Percentiles rank a stretch among this genome's conserved stretches.
These are phyloP conservation scores for Talaromyces trachyspermus DNA, from an alignment of 495 filamentous ascomycete species.

Conservation along the genomic window DNA sequence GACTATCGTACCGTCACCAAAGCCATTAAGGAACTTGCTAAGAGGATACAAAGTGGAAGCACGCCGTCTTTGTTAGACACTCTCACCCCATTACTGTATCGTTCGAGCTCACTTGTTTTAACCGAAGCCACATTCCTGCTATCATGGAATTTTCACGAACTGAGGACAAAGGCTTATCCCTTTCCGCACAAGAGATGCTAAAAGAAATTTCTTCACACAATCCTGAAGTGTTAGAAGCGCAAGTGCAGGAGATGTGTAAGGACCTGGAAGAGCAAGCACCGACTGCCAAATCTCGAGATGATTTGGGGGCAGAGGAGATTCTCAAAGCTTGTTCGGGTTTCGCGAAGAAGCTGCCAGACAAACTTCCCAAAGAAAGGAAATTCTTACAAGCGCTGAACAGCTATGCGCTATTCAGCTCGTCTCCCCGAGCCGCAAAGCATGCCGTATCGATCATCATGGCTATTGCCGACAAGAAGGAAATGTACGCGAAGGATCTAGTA, in stretches of 20 bases:
- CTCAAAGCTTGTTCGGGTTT: slow-evolving; percentile 90
- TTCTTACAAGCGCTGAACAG: slow-evolving; percentile 72
- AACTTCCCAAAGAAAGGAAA: slow-evolving; percentile 78
- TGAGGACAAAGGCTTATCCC: slow-evolving; percentile 68
- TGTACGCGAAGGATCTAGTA: slow-evolving; percentile 78
- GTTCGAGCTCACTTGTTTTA: slow-evolving; percentile 80
- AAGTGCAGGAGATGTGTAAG: slow-evolving; percentile 87
- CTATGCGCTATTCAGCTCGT: slow-evolving; percentile 74
- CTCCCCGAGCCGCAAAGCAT: slow-evolving; percentile 81
- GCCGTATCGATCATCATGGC: slow-evolving; percentile 85
- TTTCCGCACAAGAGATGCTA: slow-evolving; percentile 79
- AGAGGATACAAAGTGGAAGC: slow-evolving; percentile 64
- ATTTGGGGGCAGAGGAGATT: slow-evolving; percentile 68
- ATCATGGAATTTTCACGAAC: slow-evolving; percentile 81
- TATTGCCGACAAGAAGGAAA: slow-evolving; percentile 71
- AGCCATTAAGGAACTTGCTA: slow-evolving; percentile 82
- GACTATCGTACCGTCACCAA: slow-evolving; percentile 88
- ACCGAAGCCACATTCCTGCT: slow-evolving; percentile 83
- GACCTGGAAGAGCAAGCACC: slow-evolving; percentile 75
- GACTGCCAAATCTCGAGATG: slow-evolving; percentile 52
- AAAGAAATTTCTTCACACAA: slow-evolving; percentile 87
- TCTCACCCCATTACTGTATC: slow-evolving; percentile 74
- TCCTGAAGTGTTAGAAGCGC: slow-evolving; percentile 82
- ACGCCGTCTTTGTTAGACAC: slow-evolving; percentile 63
- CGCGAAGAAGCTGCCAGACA: slow-evolving; percentile 72